Base-by-base conservation (phyloP, 2,329 filamentous ascomycete species). In the Cladosporium sp. region DNA sequence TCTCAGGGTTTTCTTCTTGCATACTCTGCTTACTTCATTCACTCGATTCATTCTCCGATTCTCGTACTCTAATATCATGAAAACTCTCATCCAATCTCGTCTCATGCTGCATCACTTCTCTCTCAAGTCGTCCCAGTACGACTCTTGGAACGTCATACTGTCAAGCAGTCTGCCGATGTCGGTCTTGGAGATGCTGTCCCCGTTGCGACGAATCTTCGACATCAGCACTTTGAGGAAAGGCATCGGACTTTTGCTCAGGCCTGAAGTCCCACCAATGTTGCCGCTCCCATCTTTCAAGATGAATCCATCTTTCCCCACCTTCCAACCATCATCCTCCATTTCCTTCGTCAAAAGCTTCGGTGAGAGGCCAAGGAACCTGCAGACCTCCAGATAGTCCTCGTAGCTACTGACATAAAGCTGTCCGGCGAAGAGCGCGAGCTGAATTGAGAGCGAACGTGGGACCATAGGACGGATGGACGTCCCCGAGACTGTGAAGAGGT, bases 401-500 rank as follows among this genome's bases (percentile, higher is more conserved):
- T 77, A 82, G 0, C 75, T 78, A 0, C 67, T 69, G 9, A 90
- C 74, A 63, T 90, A 90, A 0, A 90, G 75, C 57, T 88, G 85
- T 0, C 88, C 88, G 0, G 88, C 76, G 57, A 91, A 90, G 0
- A 90, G 71, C 43, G 88, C 87, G 0, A 90, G 76, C 58, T 83
- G 76, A 0, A 76, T 71, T 0, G 73, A 68, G 0, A 82, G 65
- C 0, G 58, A 66, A 9, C 64, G 68, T 12, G 63, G 66, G 3
- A 69, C 58, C 7, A 28, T 36, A 0, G 49, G 60, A 19, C 65
- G 61, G 0, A 1, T 6, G 2, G 61, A 59, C 0, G 68, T 39
- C 1, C 43, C 38, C 0, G 77, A 75, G 1, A 78, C 58, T 1
- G 70, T 74, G 64, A 76, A 81, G 1, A 84, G 71, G 1, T 70